Base-by-base conservation (phyloP, 106 monocot species). In the Ottelia alismoides region DNA sequence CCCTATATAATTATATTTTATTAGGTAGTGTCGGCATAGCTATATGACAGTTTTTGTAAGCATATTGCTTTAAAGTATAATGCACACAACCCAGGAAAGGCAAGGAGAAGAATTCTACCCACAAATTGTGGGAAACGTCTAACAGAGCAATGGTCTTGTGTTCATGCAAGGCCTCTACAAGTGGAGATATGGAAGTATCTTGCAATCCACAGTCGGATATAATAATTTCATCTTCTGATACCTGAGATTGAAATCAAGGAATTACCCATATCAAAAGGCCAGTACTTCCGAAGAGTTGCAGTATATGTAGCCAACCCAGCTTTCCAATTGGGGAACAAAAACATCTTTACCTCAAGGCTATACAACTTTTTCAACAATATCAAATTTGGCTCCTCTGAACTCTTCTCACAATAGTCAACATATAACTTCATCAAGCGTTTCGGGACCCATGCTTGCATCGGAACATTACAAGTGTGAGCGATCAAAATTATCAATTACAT, bases 391-490 rank as follows among this genome's bases (percentile, higher is more conserved):
- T 59, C 40, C 51, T 89, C 96, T 28, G 66, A 69, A 56, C 64
- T 67, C 53, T 77, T 89, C 53, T 63, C 30, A 55, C 88, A 88
- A 59, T 45, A 74, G 52, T 85, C 79, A 40, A 82, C 55, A 20
- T 96, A 96, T 57, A 77, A 48, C 67, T 85, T 89, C 74, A 89
- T 74, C 44, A 89, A 66, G 27, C 81, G 88, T 70, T 89, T 96
- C 50, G 78, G 88, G 10, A 82, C 79, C 96, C 96, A 96, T 66
- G 76, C 96, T n/a, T 96, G n/a, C n/a, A n/a, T n/a, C n/a, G n/a
- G n/a, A n/a, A n/a, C n/a, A n/a, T n/a, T n/a, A n/a, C n/a, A n/a
- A n/a, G n/a, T n/a, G n/a, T n/a, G n/a, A n/a, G n/a, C n/a, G n/a
- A n/a, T n/a, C n/a, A n/a, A n/a, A n/a, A n/a, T n/a, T n/a, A n/a